Percentiles rank a stretch among this genome's conserved stretches.
phyloP scores from a whole-genome alignment of 2,329 filamentous ascomycete species.

The Coniochaeta prunicola region DNA sequence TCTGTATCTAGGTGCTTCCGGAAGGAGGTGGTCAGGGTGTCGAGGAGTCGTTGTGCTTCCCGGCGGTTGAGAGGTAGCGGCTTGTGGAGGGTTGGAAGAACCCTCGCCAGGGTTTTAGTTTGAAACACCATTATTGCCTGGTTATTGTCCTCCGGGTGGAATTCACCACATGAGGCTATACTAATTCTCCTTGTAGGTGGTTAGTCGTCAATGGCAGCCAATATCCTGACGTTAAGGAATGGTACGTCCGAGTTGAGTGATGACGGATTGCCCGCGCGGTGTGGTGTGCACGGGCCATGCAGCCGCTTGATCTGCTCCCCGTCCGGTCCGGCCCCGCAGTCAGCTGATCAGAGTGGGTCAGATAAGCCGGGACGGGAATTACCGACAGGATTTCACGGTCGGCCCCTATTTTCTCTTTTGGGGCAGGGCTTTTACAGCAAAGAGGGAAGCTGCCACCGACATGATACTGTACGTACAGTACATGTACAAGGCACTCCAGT shows the following conservation, averaged over 20 bases:
- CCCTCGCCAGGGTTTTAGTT: conserved; percentile 28
- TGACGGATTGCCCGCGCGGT: neutral
- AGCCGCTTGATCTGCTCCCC: neutral
- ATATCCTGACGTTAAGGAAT: neutral
- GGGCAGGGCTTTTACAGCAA: no score
- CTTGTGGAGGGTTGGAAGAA: conserved; percentile 41
- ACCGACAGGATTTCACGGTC: no score
- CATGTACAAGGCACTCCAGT: no score
- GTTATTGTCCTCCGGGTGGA: neutral
- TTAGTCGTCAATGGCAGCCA: neutral
- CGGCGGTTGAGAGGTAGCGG: conserved; percentile 41
- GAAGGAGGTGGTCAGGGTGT: conserved; percentile 50
- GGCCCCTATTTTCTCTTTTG: no score
- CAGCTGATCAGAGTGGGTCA: no score
- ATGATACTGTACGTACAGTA: no score
- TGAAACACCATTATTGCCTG: conserved; percentile 22
- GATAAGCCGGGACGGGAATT: no score
- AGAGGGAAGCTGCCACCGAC: no score
- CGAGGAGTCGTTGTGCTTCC: conserved; percentile 47
- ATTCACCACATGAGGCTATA: neutral
- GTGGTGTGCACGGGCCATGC: neutral
- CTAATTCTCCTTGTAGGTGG: neutral
- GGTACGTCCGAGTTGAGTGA: neutral
- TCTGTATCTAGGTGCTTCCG: conserved; percentile 51
- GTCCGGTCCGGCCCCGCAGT: neutral